phyloP scores from a whole-genome alignment of 495 filamentous ascomycete species.

The Aspergillus nanangensis region DNA sequence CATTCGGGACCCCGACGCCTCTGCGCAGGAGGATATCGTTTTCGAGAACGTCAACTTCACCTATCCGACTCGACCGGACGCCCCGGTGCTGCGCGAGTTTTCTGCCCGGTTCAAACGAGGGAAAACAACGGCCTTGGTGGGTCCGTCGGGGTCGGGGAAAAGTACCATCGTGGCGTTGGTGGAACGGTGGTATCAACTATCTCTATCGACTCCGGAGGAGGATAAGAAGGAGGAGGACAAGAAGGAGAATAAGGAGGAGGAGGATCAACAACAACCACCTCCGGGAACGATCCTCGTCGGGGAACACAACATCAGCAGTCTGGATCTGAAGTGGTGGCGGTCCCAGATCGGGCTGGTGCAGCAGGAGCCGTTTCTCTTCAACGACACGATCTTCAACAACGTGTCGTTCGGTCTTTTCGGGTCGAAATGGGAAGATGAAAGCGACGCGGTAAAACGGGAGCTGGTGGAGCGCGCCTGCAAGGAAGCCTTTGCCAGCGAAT shows the following conservation, averaged over 20 bases:
- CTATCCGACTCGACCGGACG: slow-evolving; percentile 47
- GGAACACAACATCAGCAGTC: slow-evolving; percentile 41
- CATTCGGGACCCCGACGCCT: slow-evolving; percentile 19
- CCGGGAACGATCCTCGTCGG: slow-evolving; percentile 47
- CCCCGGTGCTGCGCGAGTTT: slow-evolving; percentile 35
- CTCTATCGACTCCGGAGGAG: too few relatives aligned
- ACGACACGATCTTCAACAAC: slow-evolving; percentile 62
- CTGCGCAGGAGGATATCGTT: slow-evolving; percentile 44
- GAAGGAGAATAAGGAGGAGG: too few relatives aligned
- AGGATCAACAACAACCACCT: not conserved
- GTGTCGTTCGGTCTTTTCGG: slow-evolving; percentile 60
- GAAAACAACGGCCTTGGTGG: slow-evolving; percentile 55
- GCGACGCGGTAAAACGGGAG: slow-evolving; percentile 44
- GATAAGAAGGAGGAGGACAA: too few relatives aligned
- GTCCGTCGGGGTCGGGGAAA: slow-evolving; percentile 57
- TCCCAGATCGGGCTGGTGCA: slow-evolving; percentile 62
- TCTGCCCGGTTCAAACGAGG: slow-evolving; percentile 34
- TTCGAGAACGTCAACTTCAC: slow-evolving; percentile 57
- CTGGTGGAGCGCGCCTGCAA: slow-evolving; percentile 22
- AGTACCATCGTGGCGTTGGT: slow-evolving; percentile 63
- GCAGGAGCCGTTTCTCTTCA: slow-evolving; percentile 70
- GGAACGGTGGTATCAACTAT: slow-evolving; percentile 57
- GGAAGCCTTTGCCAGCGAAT: slow-evolving; percentile 27
- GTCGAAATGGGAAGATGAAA: slow-evolving; percentile 49
- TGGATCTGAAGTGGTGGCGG: slow-evolving; percentile 61